These are phyloP conservation scores for Cucurbita ficifolia DNA, from an alignment of 306 rosid species.

Conservation along the genomic window DNA sequence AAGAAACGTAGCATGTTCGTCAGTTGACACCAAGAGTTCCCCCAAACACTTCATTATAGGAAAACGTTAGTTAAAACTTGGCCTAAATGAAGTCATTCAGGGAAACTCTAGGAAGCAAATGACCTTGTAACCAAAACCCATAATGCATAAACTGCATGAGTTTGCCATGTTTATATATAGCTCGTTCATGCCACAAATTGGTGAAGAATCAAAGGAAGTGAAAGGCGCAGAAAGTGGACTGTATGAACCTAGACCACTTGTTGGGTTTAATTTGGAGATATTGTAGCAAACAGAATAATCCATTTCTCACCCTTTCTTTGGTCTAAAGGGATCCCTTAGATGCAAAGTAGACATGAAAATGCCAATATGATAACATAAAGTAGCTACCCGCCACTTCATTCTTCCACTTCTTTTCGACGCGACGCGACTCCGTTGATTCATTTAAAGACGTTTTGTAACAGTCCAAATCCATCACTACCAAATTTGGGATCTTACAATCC, in stretches of 20 bases:
- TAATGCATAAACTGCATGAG: background rate
- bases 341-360: too few species aligned
- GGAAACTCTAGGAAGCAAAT: constrained; percentile 19
- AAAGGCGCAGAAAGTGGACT: background rate
- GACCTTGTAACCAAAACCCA: background rate
- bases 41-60: constrained; percentile 33
- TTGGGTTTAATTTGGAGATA: background rate
- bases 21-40: constrained; percentile 26
- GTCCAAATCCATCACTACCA: too few species aligned
- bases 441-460: too few species aligned
- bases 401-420: too few species aligned
- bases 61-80: background rate
- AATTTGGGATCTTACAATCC: too few species aligned
- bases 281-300: too few species aligned
- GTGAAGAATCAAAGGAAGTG: background rate
- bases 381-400: too few species aligned
- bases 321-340: too few species aligned
- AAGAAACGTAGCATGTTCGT: background rate
- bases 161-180: too few species aligned
- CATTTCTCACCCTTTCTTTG: too few species aligned
- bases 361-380: too few species aligned
- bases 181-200: background rate
- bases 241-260: background rate
- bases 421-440: too few species aligned
- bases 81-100: constrained; percentile 15